Percentiles rank a stretch among this genome's conserved stretches.
These are phyloP conservation scores for Aspergillus sergii DNA, from an alignment of 2,329 filamentous ascomycete genomes.

Conservation along the genomic window DNA sequence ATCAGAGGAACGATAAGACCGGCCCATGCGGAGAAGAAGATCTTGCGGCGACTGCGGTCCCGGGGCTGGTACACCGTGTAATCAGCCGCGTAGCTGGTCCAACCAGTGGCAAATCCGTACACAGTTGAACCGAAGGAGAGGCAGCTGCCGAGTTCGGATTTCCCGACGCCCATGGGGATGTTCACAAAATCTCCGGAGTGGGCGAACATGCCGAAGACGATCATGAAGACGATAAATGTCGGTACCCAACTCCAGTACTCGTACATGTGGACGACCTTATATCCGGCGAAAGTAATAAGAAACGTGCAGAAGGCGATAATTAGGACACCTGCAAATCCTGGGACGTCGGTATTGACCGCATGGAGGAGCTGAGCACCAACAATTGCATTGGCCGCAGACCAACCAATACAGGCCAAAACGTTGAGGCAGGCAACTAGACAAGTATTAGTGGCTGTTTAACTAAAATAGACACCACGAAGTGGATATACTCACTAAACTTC, in stretches of 20 bases:
- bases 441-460: slow-evolving; percentile 12
- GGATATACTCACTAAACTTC: slow-evolving; percentile 60
- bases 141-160: slow-evolving; percentile 60
- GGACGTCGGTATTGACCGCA: slow-evolving; percentile 69
- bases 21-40: slow-evolving; percentile 70
- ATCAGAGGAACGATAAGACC: slow-evolving; percentile 72
- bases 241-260: slow-evolving; percentile 77
- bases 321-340: slow-evolving; percentile 73
- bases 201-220: slow-evolving; percentile 69
- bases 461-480: not conserved
- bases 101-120: slow-evolving; percentile 71
- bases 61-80: slow-evolving; percentile 79
- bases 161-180: slow-evolving; percentile 62
- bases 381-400: slow-evolving; percentile 76
- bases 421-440: slow-evolving; percentile 67
- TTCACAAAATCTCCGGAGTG: slow-evolving; percentile 67
- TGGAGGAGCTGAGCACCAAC: slow-evolving; percentile 77
- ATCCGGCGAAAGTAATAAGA: slow-evolving; percentile 71
- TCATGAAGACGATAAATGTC: slow-evolving; percentile 71
- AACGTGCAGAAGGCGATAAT: slow-evolving; percentile 71
- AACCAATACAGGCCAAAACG: slow-evolving; percentile 70
- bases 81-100: slow-evolving; percentile 74
- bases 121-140: slow-evolving; percentile 69
- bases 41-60: slow-evolving; percentile 58
- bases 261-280: slow-evolving; percentile 75